Evolutionary conservation across 306 rosid species (phyloP).

Genomic region (Vicia faba): DNA sequence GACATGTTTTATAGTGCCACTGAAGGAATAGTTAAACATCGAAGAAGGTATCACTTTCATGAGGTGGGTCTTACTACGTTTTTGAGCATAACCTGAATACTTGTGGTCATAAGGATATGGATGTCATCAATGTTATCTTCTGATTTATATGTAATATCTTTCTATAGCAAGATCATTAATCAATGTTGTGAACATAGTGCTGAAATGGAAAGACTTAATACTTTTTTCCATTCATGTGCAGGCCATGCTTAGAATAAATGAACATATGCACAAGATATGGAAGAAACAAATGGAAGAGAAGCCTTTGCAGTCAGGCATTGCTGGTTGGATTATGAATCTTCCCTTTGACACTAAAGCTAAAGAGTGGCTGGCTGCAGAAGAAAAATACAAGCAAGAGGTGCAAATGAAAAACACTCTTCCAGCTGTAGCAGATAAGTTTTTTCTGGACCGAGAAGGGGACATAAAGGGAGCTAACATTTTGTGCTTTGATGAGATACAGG

Average conservation of each 20-base stretch:
- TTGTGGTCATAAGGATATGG: slow-evolving; percentile 23
- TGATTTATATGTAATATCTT: slow-evolving; percentile 16
- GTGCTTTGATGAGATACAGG: slow-evolving; percentile 99
- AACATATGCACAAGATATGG: slow-evolving; percentile 95
- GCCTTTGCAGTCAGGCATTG: slow-evolving; percentile 66
- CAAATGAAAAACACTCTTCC: slow-evolving; percentile 92
- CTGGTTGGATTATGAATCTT: slow-evolving; percentile 88
- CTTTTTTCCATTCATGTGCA: slow-evolving; percentile 43
- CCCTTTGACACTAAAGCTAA: slow-evolving; percentile 82
- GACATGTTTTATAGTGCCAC: slow-evolving; percentile 94
- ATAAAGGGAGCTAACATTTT: slow-evolving; percentile 84
- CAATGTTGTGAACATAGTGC: slow-evolving; percentile 29
- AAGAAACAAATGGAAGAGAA: slow-evolving; percentile 72
- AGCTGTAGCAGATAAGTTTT: slow-evolving; percentile 83
- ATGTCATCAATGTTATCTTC: slow-evolving; percentile 28
- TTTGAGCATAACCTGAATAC: slow-evolving; percentile 26
- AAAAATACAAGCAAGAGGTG: slow-evolving; percentile 80
- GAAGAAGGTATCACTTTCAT: slow-evolving; percentile 90
- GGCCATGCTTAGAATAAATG: slow-evolving; percentile 99
- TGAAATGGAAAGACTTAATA: slow-evolving; percentile 29
- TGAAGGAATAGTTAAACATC: slow-evolving; percentile 74
- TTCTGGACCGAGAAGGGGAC: slow-evolving; percentile 59
- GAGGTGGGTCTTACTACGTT: slow-evolving; percentile 64
- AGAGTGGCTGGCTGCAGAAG: slow-evolving; percentile 94
- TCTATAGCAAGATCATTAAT: slow-evolving; percentile 11